A percentile compares a stretch with the other conserved stretches of the same genome.
phyloP scores from a whole-genome alignment of 768 basidiomycete species.

The Holtermanniella nyarrowii region DNA sequence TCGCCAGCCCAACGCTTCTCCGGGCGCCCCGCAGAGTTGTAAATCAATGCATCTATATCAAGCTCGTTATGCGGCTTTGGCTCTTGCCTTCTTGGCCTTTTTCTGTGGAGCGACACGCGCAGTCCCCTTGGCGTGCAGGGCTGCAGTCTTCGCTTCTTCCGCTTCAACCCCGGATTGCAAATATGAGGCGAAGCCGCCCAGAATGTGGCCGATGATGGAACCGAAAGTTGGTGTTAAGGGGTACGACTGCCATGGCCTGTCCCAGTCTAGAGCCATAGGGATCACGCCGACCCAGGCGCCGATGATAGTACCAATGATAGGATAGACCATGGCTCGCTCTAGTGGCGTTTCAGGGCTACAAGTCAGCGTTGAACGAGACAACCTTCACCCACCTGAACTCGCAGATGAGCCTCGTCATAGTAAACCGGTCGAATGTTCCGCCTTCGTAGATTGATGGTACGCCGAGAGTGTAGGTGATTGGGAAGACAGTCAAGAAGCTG shows the following conservation, averaged over 20 bases:
- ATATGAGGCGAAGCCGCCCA: slow-evolving; percentile 17
- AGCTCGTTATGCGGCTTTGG: too few relatives aligned
- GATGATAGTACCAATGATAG: slow-evolving; percentile 57
- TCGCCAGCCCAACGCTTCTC: too few relatives aligned
- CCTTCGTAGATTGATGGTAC: slow-evolving; percentile 46
- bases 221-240: slow-evolving; percentile 26
- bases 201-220: slow-evolving; percentile 26
- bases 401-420: slow-evolving; percentile 70
- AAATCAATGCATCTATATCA: too few relatives aligned
- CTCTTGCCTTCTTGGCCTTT: too few relatives aligned
- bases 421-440: slow-evolving; percentile 51
- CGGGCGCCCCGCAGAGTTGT: too few relatives aligned
- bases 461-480: slow-evolving; percentile 62
- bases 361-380: slow-evolving; percentile 5
- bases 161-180: slow-evolving; percentile 11
- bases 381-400: slow-evolving; percentile 59
- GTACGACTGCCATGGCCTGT: slow-evolving; percentile 86
- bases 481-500: slow-evolving; percentile 55
- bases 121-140: too few relatives aligned
- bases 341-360: slow-evolving; percentile 48
- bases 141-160: too few relatives aligned
- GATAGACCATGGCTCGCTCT: slow-evolving; percentile 71
- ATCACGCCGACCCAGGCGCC: slow-evolving; percentile 75
- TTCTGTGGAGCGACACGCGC: too few relatives aligned
- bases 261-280: slow-evolving; percentile 91